Conservation (phyloP, 257 asterid genomes). For the Cruciata laevipes region DNA sequence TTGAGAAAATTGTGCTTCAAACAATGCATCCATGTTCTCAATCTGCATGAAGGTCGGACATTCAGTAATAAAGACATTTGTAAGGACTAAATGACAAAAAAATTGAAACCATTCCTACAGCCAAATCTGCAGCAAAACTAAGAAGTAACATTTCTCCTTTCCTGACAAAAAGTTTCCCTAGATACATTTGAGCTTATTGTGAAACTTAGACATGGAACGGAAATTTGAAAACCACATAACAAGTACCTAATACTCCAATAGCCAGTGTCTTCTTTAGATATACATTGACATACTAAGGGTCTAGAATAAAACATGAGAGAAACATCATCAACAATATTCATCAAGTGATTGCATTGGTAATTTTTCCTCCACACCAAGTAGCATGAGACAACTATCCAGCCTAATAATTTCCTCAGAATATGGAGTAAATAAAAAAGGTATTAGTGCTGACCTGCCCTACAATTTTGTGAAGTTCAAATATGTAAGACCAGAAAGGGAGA, state of each 20-base stretch:
- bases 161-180: not conserved
- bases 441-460: not conserved
- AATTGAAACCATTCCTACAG: not conserved
- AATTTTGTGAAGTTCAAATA: not conserved
- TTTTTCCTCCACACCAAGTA: not conserved
- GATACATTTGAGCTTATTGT: not conserved
- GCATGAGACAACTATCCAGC: not conserved
- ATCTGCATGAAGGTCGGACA: constrained; percentile 37
- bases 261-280: not conserved
- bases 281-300: not conserved
- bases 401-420: not conserved
- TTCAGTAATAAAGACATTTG: not conserved
- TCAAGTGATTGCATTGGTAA: not conserved
- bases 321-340: not conserved
- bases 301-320: not conserved
- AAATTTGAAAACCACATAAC: not conserved
- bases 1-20: constrained; percentile 94
- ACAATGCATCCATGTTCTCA: constrained; percentile 86
- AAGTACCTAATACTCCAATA: not conserved
- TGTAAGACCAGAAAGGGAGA: not conserved
- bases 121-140: not conserved
- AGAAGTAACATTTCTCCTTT: not conserved
- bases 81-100: not conserved
- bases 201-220: not conserved
- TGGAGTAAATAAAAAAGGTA: not conserved